phyloP scores from a whole-genome alignment of 2,329 filamentous ascomycete species.

The Thelonectria blattea region DNA sequence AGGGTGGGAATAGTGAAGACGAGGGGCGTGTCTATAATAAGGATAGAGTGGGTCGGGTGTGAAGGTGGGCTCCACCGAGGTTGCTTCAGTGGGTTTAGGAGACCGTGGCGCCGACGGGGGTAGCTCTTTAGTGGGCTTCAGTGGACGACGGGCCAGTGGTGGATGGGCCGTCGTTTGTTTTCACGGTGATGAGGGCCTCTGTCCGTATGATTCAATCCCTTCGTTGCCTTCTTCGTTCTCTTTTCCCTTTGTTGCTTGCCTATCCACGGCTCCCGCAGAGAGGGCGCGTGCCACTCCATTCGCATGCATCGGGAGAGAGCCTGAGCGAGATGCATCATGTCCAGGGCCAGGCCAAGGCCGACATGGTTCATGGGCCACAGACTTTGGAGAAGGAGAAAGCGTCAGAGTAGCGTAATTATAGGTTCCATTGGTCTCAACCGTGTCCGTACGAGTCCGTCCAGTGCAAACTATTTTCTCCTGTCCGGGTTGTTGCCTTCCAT shows the following conservation, averaged over 20 bases:
- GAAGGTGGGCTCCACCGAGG: conserved; percentile 6
- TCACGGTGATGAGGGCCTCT: background rate
- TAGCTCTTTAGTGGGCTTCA: conserved; percentile 13
- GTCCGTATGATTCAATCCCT: background rate
- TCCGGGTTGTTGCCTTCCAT: too few species aligned
- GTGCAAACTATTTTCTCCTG: too few species aligned
- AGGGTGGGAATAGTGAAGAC: conserved; percentile 10
- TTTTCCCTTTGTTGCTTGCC: too few species aligned
- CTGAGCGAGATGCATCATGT: conserved; percentile 4
- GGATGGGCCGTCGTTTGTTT: background rate
- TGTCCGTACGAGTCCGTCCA: background rate
- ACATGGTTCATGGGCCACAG: background rate
- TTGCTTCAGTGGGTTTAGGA: conserved; percentile 13
- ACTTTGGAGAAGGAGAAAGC: background rate
- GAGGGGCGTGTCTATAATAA: conserved; percentile 3
- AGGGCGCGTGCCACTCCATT: conserved; percentile 4
- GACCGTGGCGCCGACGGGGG: conserved; percentile 12
- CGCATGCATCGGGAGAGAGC: conserved; percentile 5
- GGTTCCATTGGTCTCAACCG: background rate
- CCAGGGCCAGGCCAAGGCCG: background rate
- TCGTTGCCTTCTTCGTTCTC: background rate
- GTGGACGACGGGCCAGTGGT: background rate
- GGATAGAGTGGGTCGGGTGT: conserved; percentile 6
- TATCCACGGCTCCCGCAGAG: background rate
- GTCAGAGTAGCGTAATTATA: background rate